Evolutionary conservation across 2,329 filamentous ascomycete species (phyloP).

Genomic region (Aureobasidium sp.): DNA sequence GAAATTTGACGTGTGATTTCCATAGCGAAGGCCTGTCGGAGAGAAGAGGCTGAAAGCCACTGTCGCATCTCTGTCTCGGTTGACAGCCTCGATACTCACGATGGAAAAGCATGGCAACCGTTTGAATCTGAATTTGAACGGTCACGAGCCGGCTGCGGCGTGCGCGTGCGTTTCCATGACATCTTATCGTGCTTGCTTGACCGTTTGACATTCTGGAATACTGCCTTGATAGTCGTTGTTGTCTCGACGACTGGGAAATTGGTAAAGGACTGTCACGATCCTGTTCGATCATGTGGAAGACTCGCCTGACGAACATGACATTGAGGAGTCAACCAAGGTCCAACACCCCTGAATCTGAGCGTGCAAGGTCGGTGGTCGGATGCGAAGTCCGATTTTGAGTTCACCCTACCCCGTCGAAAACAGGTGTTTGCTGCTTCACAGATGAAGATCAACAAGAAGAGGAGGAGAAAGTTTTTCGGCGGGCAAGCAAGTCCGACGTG

Average conservation of each 20-base stretch:
- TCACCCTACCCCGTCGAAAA: background rate
- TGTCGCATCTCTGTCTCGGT: constrained; percentile 10
- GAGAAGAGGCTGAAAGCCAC: background rate
- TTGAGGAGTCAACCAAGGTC: background rate
- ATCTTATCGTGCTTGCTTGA: background rate
- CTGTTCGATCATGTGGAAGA: background rate
- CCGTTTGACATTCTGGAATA: constrained; percentile 7
- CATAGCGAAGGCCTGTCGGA: background rate
- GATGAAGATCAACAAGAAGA: constrained; percentile 6
- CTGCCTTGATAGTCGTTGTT: constrained; percentile 9
- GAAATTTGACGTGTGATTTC: background rate
- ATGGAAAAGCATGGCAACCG: background rate
- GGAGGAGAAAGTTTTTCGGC: constrained; percentile 7
- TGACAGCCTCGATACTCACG: background rate
- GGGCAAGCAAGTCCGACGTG: background rate
- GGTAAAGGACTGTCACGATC: background rate
- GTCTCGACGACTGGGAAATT: constrained; percentile 12
- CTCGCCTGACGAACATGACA: background rate
- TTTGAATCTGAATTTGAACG: background rate
- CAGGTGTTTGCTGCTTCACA: constrained; percentile 6
- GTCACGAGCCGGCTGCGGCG: constrained; percentile 1
- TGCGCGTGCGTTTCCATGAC: background rate
- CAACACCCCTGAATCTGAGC: background rate
- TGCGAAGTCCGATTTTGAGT: background rate
- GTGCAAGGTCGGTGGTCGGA: background rate